Evolutionary conservation across 371 early-diverging fungal species (phyloP).

Genomic region (Apophysomyces sp.): DNA sequence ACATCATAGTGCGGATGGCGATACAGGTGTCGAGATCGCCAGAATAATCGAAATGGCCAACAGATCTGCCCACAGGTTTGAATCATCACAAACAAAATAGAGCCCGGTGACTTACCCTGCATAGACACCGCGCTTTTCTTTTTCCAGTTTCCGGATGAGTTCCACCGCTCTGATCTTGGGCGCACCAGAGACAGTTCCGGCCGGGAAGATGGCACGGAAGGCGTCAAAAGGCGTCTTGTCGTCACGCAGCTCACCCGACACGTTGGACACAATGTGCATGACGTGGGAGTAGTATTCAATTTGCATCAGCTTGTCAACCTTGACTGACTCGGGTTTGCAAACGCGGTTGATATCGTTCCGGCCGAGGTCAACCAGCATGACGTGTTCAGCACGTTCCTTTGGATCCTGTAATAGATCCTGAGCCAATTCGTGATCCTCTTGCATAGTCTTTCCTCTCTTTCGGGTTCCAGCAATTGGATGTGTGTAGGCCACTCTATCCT

Average conservation of each 20-base stretch:
- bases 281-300: constrained; percentile 95
- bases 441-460: constrained; percentile 79
- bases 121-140: constrained; percentile 92
- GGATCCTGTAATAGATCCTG: constrained; percentile 81
- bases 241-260: constrained; percentile 83
- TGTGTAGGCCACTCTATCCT: constrained; percentile 77
- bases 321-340: constrained; percentile 88
- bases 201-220: constrained; percentile 96
- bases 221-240: constrained; percentile 93
- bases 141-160: constrained; percentile 86
- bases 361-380: constrained; percentile 98
- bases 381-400: constrained; percentile 95
- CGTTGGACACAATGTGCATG: constrained; percentile 97
- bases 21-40: constrained; percentile 95
- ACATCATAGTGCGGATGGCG: constrained; percentile 96
- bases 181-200: constrained; percentile 96
- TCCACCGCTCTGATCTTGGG: constrained; percentile 97
- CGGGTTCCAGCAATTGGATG: constrained; percentile 98
- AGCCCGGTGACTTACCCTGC: constrained; percentile 69
- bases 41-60: constrained; percentile 93
- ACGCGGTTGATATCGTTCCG: constrained; percentile 97
- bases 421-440: constrained; percentile 85
- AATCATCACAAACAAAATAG: background rate
- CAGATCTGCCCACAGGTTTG: constrained; percentile 42
- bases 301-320: constrained; percentile 94